A percentile compares a stretch with the other conserved stretches of the same genome.
phyloP scores from a whole-genome alignment of 129 eudicot genomes.

The Calendula officinalis region DNA sequence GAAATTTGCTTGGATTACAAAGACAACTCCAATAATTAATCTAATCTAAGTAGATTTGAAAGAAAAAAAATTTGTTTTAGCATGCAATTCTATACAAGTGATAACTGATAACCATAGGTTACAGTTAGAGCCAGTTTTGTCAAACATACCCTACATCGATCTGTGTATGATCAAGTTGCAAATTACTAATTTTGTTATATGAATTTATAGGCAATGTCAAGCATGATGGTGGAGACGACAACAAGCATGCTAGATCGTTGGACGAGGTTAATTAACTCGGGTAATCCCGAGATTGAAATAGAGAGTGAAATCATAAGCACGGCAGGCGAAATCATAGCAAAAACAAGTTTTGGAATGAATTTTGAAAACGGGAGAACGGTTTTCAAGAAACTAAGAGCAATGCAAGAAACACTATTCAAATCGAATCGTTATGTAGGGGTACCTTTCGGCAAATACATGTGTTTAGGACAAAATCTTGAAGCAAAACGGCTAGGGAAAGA shows the following conservation, averaged over 20 bases:
- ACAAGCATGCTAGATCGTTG: conserved; percentile 68
- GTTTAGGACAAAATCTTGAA: conserved; percentile 54
- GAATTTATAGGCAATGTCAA: conserved; percentile 63
- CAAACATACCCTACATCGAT: no score
- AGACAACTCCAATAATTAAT: no score
- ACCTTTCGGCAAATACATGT: conserved; percentile 65
- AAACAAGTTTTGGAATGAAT: conserved; percentile 75
- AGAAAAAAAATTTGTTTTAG: no score
- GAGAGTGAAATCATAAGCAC: conserved; percentile 65
- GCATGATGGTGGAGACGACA: conserved; percentile 78
- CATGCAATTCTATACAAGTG: no score
- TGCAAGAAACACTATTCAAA: conserved; percentile 71
- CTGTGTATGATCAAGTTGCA: not conserved
- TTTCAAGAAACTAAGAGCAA: conserved; percentile 54
- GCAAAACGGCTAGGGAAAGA: conserved; percentile 70
- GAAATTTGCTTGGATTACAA: no score
- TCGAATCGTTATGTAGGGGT: conserved; percentile 79
- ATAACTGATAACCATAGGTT: no score
- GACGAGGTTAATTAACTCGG: conserved; percentile 44
- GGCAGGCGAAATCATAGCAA: conserved; percentile 84
- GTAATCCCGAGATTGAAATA: conserved; percentile 61
- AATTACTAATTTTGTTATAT: not conserved
- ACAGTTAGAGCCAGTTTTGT: not conserved
- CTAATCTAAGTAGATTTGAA: no score
- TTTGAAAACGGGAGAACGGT: conserved; percentile 52